A percentile compares a stretch with the other conserved stretches of the same genome.
Evolutionary conservation across 2,329 filamentous ascomycete genomes (phyloP).

Genomic region (Trichoderma asperellum): DNA sequence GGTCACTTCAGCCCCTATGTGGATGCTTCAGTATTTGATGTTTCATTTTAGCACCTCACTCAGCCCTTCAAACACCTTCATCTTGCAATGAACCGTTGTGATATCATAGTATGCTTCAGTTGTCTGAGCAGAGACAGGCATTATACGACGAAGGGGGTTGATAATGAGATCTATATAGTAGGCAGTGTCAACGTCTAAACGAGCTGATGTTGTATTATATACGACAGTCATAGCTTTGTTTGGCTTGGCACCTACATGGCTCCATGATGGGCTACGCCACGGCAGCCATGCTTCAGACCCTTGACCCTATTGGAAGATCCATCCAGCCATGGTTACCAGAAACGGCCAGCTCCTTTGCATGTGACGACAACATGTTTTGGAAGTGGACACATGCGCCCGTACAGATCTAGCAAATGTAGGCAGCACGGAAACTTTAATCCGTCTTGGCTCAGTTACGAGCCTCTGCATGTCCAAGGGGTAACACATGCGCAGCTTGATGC

Average conservation of each 20-base stretch:
- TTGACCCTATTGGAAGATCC: constrained; percentile 13
- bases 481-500: neutral
- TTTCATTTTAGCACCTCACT: neutral
- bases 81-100: neutral
- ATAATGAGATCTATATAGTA: neutral
- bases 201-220: neutral
- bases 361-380: constrained; percentile 12
- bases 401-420: neutral
- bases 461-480: constrained; percentile 9
- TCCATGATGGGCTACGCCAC: constrained; percentile 10
- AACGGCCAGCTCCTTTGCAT: constrained; percentile 12
- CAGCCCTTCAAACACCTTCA: neutral
- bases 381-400: constrained; percentile 15
- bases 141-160: neutral
- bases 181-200: neutral
- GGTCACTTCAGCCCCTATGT: neutral
- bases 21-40: neutral
- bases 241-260: constrained; percentile 3
- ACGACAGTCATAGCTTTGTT: neutral
- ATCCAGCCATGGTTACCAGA: neutral
- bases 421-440: constrained; percentile 22
- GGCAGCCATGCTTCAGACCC: neutral
- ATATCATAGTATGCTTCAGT: neutral
- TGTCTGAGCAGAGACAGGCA: too few relatives aligned
- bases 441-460: constrained; percentile 5